Base-by-base conservation (phyloP, 352 stramenopile species). In the Pythium aquatile region DNA sequence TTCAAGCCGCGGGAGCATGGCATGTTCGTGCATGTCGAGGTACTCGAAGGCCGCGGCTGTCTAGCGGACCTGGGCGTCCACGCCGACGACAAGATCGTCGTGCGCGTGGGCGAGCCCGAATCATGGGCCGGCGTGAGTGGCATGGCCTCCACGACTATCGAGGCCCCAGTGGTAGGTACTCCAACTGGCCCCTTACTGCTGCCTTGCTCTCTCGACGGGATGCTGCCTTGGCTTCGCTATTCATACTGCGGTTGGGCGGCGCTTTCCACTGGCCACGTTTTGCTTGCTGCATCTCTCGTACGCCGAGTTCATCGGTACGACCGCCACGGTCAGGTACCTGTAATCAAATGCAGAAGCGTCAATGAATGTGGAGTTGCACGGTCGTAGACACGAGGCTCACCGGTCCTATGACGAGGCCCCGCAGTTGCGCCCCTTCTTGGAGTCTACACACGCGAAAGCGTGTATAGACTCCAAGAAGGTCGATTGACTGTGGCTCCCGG, bases 1-100 rank as follows among this genome's bases (percentile, higher is more conserved):
- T 17, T 30, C 16, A 20, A 20, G 17, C 42, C 42, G 6, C 42
- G 42, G 4, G 42, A 49, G 3, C 51, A 40, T 7, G 54, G 24
- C 37, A 68, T 68, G 62, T 63, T 59, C 55, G 55, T 69, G 24
- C 63, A 63, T 49, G 39, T 69, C 3, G 55, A 69, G 44, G 63
- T 69, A 37, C 56, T 69, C 46, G 63, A 69, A 44, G 55, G 63
- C 29, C 55, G 39, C 35, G 63, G 63, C 46, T 61, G 63, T 32
- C 47, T 60, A 20, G 55, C 49, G 5, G 55, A 35, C 24, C 37
- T 68, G 32, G 61, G 61, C 44, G 17, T 26, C 26, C 61, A 68
- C 35, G 53, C 53, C 5, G 32, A 30, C 14, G 61, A 68, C 55
- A 30, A 56, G 29, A 59, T 69, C 56, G 51, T 60, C 37, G 55